A percentile compares a stretch with the other conserved stretches of the same genome.
These are phyloP conservation scores for Colletotrichum sp. DNA, from an alignment of 2,329 filamentous ascomycete genomes.

Conservation along the genomic window DNA sequence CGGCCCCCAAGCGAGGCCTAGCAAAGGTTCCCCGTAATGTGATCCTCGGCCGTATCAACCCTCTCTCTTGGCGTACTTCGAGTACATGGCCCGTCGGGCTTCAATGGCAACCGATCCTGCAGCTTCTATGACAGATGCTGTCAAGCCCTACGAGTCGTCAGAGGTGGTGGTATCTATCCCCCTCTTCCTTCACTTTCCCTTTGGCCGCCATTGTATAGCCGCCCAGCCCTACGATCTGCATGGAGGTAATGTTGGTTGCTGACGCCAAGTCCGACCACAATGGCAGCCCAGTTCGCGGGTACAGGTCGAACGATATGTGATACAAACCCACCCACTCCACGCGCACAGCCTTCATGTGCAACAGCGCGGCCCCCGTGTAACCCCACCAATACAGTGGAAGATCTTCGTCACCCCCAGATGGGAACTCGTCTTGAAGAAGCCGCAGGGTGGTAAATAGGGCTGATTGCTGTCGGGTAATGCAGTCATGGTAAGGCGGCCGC, in stretches of 20 bases:
- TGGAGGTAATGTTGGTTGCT: background rate
- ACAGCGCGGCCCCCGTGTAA: background rate
- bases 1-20: background rate
- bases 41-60: background rate
- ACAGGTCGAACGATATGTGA: background rate
- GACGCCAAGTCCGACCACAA: background rate
- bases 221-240: constrained; percentile 14
- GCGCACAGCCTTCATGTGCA: background rate
- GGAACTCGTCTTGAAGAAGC: background rate
- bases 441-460: background rate
- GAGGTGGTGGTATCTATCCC: too few species aligned
- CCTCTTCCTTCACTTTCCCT: background rate
- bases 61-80: background rate
- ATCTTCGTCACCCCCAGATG: background rate
- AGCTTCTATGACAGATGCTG: background rate
- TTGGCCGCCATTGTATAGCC: background rate
- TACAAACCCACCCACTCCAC: background rate
- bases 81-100: background rate
- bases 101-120: background rate
- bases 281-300: background rate
- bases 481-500: constrained; percentile 4
- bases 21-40: background rate
- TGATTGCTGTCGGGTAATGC: background rate
- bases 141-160: background rate
- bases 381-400: background rate